A percentile compares a stretch with the other conserved stretches of the same genome.
Conservation (phyloP, 2,329 filamentous ascomycete genomes). For the Alternaria metachromatica region DNA sequence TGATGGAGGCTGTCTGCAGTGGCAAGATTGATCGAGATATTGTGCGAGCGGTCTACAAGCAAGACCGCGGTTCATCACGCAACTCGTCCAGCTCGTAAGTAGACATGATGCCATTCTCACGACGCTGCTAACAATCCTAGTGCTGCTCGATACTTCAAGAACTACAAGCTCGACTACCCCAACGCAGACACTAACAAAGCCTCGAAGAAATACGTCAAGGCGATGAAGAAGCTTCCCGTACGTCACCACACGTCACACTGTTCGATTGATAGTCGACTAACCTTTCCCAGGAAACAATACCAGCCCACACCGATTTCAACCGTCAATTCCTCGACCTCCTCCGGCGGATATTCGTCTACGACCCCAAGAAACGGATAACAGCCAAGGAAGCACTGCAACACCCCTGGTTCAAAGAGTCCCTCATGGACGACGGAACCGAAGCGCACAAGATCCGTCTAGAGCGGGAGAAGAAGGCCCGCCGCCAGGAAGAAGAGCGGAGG, state of each 20-base stretch:
- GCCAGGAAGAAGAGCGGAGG: conserved; percentile 41
- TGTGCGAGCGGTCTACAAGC: conserved; percentile 60
- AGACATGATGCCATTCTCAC: background rate
- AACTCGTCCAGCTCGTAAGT: conserved; percentile 65
- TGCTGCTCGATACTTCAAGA: conserved; percentile 60
- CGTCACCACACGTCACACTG: conserved; percentile 26
- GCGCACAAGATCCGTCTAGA: conserved; percentile 64
- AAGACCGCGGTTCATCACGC: conserved; percentile 53
- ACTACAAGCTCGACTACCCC: conserved; percentile 67
- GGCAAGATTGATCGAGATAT: conserved; percentile 62
- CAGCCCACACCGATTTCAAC: conserved; percentile 65
- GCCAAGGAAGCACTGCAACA: conserved; percentile 70
- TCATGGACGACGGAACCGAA: conserved; percentile 71
- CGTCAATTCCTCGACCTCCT: conserved; percentile 68
- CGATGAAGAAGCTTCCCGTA: conserved; percentile 70
- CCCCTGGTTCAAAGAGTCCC: conserved; percentile 69
- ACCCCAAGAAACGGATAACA: conserved; percentile 69
- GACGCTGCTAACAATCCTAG: conserved; percentile 39
- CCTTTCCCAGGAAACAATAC: conserved; percentile 65
- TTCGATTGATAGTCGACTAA: conserved; percentile 7
- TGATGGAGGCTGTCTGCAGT: conserved; percentile 71
- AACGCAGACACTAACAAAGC: conserved; percentile 68
- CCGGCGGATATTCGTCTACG: conserved; percentile 69
- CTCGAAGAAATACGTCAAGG: conserved; percentile 70
- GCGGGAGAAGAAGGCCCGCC: conserved; percentile 45